Conservation (phyloP, 2,329 filamentous ascomycete species). For the Curvularia verruculosa region DNA sequence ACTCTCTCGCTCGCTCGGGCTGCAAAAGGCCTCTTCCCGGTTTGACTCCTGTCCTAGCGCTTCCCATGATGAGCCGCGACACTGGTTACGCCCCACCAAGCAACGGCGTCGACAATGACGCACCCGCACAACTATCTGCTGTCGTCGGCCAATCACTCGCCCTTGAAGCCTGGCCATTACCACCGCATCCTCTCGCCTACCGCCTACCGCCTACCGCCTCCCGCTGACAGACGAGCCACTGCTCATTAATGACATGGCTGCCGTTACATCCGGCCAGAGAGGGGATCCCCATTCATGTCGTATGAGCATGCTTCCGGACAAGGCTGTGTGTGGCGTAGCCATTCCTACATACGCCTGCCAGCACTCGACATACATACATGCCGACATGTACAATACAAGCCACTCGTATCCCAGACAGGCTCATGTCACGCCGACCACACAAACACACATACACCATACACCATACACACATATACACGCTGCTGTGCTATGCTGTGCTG, state of each 20-base stretch:
- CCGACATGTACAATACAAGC: too few relatives aligned
- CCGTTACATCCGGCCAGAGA: constrained; percentile 23
- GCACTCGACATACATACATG: too few relatives aligned
- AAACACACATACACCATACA: constrained; percentile 9
- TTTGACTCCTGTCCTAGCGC: constrained; percentile 16
- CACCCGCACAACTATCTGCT: neutral
- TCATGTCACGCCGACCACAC: too few relatives aligned
- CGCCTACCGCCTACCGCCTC: constrained; percentile 2
- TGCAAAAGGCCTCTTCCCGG: constrained; percentile 15
- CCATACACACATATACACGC: neutral
- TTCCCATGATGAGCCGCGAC: constrained; percentile 13
- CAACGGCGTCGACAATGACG: constrained; percentile 18
- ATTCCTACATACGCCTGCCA: neutral
- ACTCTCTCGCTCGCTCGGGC: constrained; percentile 7
- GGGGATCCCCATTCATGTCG: neutral
- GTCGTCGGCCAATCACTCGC: constrained; percentile 6
- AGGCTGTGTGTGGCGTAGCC: neutral
- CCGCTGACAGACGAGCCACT: constrained; percentile 5
- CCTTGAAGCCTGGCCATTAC: neutral
- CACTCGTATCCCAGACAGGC: too few relatives aligned
- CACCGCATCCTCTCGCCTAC: too few relatives aligned
- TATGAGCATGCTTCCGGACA: too few relatives aligned
- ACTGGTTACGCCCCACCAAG: constrained; percentile 14
- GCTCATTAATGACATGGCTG: constrained; percentile 14
- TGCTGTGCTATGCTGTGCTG: neutral